Evolutionary conservation across 306 rosid genomes (phyloP).

Genomic region (Quercus dentata): DNA sequence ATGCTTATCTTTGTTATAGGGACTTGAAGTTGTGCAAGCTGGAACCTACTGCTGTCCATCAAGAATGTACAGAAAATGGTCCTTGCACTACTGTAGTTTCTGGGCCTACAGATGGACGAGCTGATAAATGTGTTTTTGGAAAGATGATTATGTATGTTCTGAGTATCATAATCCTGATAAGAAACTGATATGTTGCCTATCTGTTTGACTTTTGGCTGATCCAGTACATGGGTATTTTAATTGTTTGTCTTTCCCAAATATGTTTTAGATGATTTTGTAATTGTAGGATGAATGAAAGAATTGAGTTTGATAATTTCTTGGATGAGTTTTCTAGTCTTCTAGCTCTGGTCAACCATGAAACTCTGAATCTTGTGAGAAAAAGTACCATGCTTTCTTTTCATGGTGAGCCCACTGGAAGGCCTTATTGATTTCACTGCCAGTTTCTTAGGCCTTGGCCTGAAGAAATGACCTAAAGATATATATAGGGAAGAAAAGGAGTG

Average conservation of each 20-base stretch:
- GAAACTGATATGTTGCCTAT: slow-evolving; percentile 28
- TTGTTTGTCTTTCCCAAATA: background rate
- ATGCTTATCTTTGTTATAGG: slow-evolving; percentile 18
- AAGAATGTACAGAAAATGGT: slow-evolving; percentile 8
- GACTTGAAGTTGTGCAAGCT: slow-evolving; percentile 20
- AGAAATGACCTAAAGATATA: no score
- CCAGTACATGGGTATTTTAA: slow-evolving; percentile 7
- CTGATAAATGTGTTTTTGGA: background rate
- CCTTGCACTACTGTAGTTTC: slow-evolving; percentile 10
- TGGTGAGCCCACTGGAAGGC: background rate
- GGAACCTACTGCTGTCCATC: slow-evolving; percentile 9
- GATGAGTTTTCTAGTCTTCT: no score
- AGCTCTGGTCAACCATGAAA: background rate
- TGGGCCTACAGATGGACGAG: slow-evolving; percentile 12
- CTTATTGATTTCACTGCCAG: background rate
- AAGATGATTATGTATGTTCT: slow-evolving; percentile 20
- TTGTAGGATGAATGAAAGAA: background rate
- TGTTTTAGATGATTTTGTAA: slow-evolving; percentile 15
- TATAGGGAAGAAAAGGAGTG: no score
- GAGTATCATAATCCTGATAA: slow-evolving; percentile 23
- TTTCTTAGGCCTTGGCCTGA: background rate
- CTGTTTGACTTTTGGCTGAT: slow-evolving; percentile 10
- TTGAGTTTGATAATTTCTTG: no score
- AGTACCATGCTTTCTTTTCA: background rate
- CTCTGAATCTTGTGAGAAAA: background rate